Evolutionary conservation across 495 filamentous ascomycete species (phyloP), one percentile per base, ranked within the genome.

Genomic region (Podospora australis): DNA sequence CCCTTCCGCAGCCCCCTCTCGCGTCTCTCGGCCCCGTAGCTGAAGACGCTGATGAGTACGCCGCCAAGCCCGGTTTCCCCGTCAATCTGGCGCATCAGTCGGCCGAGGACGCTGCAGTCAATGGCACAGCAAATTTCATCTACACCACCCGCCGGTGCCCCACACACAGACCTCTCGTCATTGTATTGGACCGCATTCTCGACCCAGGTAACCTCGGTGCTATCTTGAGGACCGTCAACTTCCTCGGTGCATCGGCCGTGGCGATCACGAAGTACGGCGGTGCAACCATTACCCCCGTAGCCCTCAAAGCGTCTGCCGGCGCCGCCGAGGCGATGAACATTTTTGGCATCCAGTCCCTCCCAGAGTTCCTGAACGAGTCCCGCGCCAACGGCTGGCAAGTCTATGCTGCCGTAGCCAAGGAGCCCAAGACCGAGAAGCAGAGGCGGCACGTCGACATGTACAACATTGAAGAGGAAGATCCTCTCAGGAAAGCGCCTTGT

Each of bases 151-250:
- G 56, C 74, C 25, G 28, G 23, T 29, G 25, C 21, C n/a, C 52
- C 52, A 56, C 63, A 5, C 76, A 87, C 49, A 83, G 82, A 46
- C 92, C 92, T 0, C 74, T 98, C 24, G 68, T 95, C 14, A 67
- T 97, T 10, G 69, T 95, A 26, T 69, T 96, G 9, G 87, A 98
- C 54, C 80, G 82, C n/a, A 81, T 98, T 38, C 59, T 86, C 7
- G 91, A 98, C 65, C 81, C 88, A 2, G 90, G 88, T 1, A 98
- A 98, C 62, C 70, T 96, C 2, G 92, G 92, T 22, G 84, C 83
- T 2, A 95, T 96, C 48, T 71, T 96, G 25, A 85, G 92, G 17
- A 83, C 87, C 17, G 86, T 87, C 4, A 82, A 85, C 56, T 98
- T 87, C 65, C 77, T 96, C 3, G 92, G 92, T 29, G 83, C 86